Evolutionary conservation across 163 green algal genomes (phyloP).

Genomic region (Chlorella variabilis): DNA sequence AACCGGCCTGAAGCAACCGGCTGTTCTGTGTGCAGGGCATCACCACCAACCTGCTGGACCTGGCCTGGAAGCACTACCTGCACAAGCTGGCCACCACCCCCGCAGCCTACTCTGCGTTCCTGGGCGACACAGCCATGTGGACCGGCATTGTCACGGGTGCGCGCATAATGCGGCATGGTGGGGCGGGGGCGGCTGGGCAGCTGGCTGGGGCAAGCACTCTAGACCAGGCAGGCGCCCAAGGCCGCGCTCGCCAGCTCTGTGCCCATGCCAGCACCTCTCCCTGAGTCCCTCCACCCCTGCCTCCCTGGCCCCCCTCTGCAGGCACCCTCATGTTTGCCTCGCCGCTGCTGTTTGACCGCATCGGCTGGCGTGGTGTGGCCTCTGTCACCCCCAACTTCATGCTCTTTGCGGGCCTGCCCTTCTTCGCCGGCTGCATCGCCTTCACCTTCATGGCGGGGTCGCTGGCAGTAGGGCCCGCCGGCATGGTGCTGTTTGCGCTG

Average conservation of each 20-base stretch:
- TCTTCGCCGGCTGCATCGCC: constrained; percentile 82
- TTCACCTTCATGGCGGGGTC: constrained; percentile 57
- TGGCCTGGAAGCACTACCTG: constrained; percentile 96
- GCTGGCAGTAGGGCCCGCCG: constrained; percentile 18
- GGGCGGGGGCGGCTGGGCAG: too few species aligned
- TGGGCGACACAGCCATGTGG: constrained; percentile 93
- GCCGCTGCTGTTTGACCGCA: constrained; percentile 79
- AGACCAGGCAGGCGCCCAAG: too few species aligned
- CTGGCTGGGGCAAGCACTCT: too few species aligned
- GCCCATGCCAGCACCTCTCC: too few species aligned
- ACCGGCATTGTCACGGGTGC: constrained; percentile 81
- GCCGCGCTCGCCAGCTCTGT: too few species aligned
- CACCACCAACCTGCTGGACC: constrained; percentile 70
- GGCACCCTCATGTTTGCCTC: constrained; percentile 75
- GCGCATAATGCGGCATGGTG: too few species aligned
- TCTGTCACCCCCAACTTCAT: constrained; percentile 79
- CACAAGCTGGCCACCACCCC: constrained; percentile 85
- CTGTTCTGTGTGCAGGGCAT: constrained; percentile 45
- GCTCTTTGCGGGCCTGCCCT: constrained; percentile 68
- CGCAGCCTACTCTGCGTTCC: constrained; percentile 86
- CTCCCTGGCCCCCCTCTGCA: too few species aligned
- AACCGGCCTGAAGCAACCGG: not conserved
- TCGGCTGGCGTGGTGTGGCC: constrained; percentile 86
- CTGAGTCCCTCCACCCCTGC: too few species aligned
- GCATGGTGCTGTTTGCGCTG: constrained; percentile 57